Percentiles rank a stretch among this genome's conserved stretches.
Conservation (phyloP, 2,329 filamentous ascomycete species). For the Claviceps digitariae region DNA sequence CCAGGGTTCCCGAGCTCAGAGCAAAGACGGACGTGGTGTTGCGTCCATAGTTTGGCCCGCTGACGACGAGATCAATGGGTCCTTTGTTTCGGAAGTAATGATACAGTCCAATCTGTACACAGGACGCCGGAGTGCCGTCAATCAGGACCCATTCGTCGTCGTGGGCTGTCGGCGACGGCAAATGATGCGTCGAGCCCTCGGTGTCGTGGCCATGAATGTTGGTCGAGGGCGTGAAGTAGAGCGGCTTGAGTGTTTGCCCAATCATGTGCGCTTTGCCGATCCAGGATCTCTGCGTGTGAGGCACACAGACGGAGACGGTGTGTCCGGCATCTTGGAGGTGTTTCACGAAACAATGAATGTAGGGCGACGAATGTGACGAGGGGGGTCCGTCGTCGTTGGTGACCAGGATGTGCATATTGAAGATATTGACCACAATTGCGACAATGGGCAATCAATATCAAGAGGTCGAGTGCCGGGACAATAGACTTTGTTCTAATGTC, state of each 20-base stretch:
- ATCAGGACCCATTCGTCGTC: constrained; percentile 71
- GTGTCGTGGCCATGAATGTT: constrained; percentile 26
- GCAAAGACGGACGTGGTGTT: constrained; percentile 74
- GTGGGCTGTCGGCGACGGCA: constrained; percentile 37
- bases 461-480: too few relatives aligned
- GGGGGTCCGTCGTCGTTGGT: constrained; percentile 76
- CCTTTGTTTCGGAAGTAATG: constrained; percentile 64
- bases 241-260: constrained; percentile 70
- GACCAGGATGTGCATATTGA: constrained; percentile 48
- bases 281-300: constrained; percentile 88
- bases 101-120: constrained; percentile 69
- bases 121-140: constrained; percentile 68
- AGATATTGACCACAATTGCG: not conserved
- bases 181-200: constrained; percentile 52
- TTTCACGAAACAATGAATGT: constrained; percentile 61
- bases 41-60: constrained; percentile 70
- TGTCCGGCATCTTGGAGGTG: constrained; percentile 64
- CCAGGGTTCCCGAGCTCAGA: constrained; percentile 63
- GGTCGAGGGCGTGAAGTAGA: constrained; percentile 59
- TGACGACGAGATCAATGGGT: constrained; percentile 63
- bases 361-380: constrained; percentile 64
- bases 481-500: too few relatives aligned
- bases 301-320: constrained; percentile 80
- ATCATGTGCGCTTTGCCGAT: constrained; percentile 98
- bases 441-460: too few relatives aligned